Conservation (phyloP, 2,329 filamentous ascomycete species). For the Neocatenulostroma microsporum region DNA sequence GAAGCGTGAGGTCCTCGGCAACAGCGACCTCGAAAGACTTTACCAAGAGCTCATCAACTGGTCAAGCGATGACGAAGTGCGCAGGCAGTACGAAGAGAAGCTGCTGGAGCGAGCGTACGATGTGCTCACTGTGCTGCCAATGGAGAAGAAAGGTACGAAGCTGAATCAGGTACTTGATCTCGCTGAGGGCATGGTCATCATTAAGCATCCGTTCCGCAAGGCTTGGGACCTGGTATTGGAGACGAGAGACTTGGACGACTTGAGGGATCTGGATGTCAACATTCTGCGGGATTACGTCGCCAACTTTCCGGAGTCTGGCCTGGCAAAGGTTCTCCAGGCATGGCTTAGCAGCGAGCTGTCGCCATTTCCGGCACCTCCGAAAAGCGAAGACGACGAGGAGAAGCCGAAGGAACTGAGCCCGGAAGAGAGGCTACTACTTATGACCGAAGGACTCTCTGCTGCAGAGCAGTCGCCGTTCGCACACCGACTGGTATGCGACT, state of each 20-base stretch:
- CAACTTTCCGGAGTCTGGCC: conserved; percentile 76
- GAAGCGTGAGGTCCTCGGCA: conserved; percentile 70
- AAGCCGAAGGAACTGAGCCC: conserved; percentile 54
- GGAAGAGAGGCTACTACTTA: conserved; percentile 72
- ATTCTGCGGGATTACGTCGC: conserved; percentile 72
- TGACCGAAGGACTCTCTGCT: conserved; percentile 52
- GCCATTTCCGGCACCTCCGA: conserved; percentile 65
- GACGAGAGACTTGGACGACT: conserved; percentile 71
- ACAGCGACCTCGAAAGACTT: conserved; percentile 69
- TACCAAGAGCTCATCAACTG: conserved; percentile 84
- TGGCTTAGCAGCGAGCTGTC: conserved; percentile 79
- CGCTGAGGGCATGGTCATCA: conserved; percentile 89
- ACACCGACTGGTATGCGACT: conserved; percentile 73
- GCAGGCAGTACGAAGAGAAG: conserved; percentile 84
- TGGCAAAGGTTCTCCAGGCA: conserved; percentile 72
- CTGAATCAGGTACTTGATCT: conserved; percentile 65
- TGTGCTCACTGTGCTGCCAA: conserved; percentile 60
- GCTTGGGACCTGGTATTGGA: conserved; percentile 90
- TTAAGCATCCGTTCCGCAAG: conserved; percentile 80
- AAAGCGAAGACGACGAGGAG: conserved; percentile 31
- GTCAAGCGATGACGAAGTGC: conserved; percentile 75
- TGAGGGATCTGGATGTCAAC: conserved; percentile 68
- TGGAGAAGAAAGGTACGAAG: conserved; percentile 62
- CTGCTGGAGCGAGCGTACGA: conserved; percentile 75
- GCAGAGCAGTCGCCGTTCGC: conserved; percentile 64